Percentiles rank a stretch among this genome's conserved stretches.
Conservation (phyloP, 805 yeast species). For the Teunomyces aglyptinius region DNA sequence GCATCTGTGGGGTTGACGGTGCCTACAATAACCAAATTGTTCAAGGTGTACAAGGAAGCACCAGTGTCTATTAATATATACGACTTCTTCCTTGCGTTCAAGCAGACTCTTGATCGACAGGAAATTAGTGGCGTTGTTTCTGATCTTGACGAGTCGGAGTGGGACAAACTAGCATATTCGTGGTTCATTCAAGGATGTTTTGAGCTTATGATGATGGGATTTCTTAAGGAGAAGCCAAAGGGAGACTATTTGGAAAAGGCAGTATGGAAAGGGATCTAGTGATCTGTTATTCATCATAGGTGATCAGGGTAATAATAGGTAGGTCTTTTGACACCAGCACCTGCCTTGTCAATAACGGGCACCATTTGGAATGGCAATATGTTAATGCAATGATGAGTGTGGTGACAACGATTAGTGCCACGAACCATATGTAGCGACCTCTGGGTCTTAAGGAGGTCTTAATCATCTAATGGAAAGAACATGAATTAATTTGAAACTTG, state of each 20-base stretch:
- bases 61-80: constrained; percentile 63
- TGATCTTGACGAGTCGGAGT: constrained; percentile 31
- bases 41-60: constrained; percentile 75
- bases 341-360: too few relatives aligned
- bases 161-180: constrained; percentile 64
- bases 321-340: too few relatives aligned
- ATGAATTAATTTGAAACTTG: background rate
- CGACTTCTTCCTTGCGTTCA: constrained; percentile 66
- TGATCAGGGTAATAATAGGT: too few relatives aligned
- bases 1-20: background rate
- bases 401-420: background rate
- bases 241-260: constrained; percentile 68
- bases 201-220: constrained; percentile 69
- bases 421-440: background rate
- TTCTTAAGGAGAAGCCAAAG: constrained; percentile 61
- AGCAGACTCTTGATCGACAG: constrained; percentile 39
- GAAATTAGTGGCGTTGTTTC: constrained; percentile 12
- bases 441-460: background rate
- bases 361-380: too few relatives aligned
- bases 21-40: constrained; percentile 59
- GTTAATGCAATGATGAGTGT: background rate
- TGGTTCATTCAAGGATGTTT: constrained; percentile 75
- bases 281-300: constrained; percentile 5
- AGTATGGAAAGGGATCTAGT: constrained; percentile 64
- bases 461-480: constrained; percentile 6